Base-by-base conservation (phyloP, 2,329 filamentous ascomycete species). In the Hypoxylon sp. region DNA sequence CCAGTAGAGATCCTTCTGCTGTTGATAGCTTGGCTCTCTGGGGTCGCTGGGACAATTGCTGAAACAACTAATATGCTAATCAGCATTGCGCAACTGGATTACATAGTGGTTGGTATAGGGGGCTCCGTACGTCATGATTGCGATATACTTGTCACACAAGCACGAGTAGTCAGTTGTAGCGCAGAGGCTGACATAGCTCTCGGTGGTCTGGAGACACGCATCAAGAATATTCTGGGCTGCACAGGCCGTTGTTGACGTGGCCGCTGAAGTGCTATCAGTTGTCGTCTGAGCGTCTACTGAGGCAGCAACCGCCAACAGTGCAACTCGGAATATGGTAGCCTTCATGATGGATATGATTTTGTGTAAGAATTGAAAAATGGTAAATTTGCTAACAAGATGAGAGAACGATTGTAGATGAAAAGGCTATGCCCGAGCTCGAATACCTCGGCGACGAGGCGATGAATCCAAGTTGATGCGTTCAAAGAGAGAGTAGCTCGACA, bases 21-120 rank as follows among this genome's bases (percentile, higher is more conserved):
- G 72, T 17, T 68, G 63, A 57, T 72, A 62, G 43, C 66, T 68
- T 17, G 74, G 56, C 9, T 50, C 32, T 9, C 75, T 71, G 55
- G 80, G 68, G 73, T 85, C 82, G 70, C 80, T 77, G 57, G 88
- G 87, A 80, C 89, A 90, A 82, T 89, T 88, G 82, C 86, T 85
- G 81, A 89, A 90, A 84, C 89, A 90, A 32, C 83, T 85, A 64
- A 65, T 11, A 32, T 7, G 30, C 21, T 28, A 1, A 41, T 69
- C 25, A 68, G 65, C 36, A 38, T 23, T 23, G 9, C 28, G 10
- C 13, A 32, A 25, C 19, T 45, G 13, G 9, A 30, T 48, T 21
- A 45, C 25, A 13, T n/a, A 28, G 34, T 43, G 59, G 3, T 7
- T 34, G 11, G 34, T 5, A 28, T 19, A 58, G 28, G 11, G 70